Evolutionary conservation across 352 stramenopile species (phyloP), one percentile per base, ranked within the genome.

Genomic region (Phytophthora niederhauseri): DNA sequence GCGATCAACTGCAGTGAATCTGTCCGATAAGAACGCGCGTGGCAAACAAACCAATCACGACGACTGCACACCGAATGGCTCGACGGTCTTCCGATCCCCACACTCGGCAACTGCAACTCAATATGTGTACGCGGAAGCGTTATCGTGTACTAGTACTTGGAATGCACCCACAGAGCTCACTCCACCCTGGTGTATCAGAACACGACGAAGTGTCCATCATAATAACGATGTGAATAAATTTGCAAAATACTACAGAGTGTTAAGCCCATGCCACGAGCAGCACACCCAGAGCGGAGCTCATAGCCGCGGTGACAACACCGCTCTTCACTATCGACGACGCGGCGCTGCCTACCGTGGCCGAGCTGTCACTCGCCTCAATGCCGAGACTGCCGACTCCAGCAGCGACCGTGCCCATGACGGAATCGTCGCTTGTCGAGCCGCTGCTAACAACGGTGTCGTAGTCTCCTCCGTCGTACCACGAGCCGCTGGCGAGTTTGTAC

Each of bases 401-500:
- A n/a, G 64, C 70, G n/a, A 80, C 70, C 4, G 56, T 76, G 12
- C 61, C 73, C 4, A 58, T 57, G 1, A 57, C 59, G 30, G 66
- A 64, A 8, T 65, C 58, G 12, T 61, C 49, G 34, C 26, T 68
- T 19, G 41, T 26, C 19, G 19, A 19, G 6, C 51, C 41, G 17
- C 52, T 59, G 41, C 56, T 48, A 6, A 5, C 57, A 48, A 74
- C 7, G 53, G 41, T 54, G 9, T 50, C n/a, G 28, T 72, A 48
- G 26, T 76, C 49, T 6, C 62, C 70, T 6, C 66, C 71, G 38
- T 64, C 57, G n/a, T 71, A 70, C 74, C 71, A 81, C 24, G 51
- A 72, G 7, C 74, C 70, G 28, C 30, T 76, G 8, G 59, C 49
- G 30, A 81, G 60, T 61, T 77, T 63, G 59, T 82, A 80, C 59